Evolutionary conservation across 2,329 filamentous ascomycete species (phyloP).

Genomic region (Tolypocladium sp.): DNA sequence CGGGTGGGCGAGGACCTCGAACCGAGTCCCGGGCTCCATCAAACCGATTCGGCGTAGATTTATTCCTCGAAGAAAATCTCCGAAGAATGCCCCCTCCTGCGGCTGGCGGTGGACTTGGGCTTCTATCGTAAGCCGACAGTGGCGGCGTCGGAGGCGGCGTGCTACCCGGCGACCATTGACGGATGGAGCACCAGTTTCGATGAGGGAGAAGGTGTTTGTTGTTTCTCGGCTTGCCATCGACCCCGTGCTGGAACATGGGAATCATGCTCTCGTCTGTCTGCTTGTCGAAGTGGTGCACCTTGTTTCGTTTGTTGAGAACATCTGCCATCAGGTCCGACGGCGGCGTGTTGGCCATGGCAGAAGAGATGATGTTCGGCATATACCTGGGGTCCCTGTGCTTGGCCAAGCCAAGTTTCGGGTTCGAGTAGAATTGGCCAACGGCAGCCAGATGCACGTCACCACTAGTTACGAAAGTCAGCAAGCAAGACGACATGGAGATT

Average conservation of each 20-base stretch:
- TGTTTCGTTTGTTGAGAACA: slow-evolving; percentile 88
- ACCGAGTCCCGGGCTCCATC: slow-evolving; percentile 28
- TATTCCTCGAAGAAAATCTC: slow-evolving; percentile 30
- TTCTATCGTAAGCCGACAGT: slow-evolving; percentile 34
- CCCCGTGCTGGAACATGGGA: slow-evolving; percentile 80
- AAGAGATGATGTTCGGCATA: slow-evolving; percentile 93
- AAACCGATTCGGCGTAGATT: slow-evolving; percentile 23
- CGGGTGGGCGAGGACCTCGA: slow-evolving; percentile 36
- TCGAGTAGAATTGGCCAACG: slow-evolving; percentile 90
- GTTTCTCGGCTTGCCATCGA: slow-evolving; percentile 81
- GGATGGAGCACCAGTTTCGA: slow-evolving; percentile 92
- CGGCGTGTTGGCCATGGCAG: slow-evolving; percentile 87
- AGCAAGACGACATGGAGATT: background rate
- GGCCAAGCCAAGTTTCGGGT: slow-evolving; percentile 65
- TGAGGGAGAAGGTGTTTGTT: slow-evolving; percentile 84
- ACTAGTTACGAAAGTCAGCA: slow-evolving; percentile 28
- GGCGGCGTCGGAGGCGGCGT: slow-evolving; percentile 65
- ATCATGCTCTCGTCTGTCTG: slow-evolving; percentile 95
- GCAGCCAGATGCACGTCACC: slow-evolving; percentile 92
- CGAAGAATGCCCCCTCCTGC: slow-evolving; percentile 31
- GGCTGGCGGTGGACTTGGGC: slow-evolving; percentile 26
- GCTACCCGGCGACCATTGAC: slow-evolving; percentile 68
- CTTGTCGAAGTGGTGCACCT: slow-evolving; percentile 59
- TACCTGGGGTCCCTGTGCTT: slow-evolving; percentile 93
- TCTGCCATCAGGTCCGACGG: slow-evolving; percentile 83